These are phyloP conservation scores for Hevea brasiliensis DNA, from an alignment of 345 rosid species.

Conservation along the genomic window DNA sequence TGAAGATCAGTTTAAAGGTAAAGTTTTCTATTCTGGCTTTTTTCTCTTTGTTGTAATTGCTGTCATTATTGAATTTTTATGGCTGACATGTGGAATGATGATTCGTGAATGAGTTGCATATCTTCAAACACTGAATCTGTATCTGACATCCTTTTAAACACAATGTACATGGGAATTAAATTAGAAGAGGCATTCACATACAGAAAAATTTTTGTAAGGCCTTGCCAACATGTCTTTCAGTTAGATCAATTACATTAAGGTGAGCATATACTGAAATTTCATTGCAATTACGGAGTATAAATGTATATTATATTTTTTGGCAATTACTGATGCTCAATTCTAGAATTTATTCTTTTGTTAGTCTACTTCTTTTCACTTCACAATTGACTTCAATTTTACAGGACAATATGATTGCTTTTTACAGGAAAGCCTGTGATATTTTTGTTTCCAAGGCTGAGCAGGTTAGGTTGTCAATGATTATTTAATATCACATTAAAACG, in stretches of 20 bases:
- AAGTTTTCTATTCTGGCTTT: not conserved
- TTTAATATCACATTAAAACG: not conserved
- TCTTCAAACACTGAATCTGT: not conserved
- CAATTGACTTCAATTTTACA: slow-evolving; percentile 26
- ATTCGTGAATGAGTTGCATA: not conserved
- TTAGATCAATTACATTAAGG: not conserved
- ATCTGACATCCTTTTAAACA: not conserved
- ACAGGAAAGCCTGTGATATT: slow-evolving; percentile 76
- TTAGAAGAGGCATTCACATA: not conserved
- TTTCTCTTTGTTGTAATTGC: not conserved
- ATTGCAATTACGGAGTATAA: not conserved
- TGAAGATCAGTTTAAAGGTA: slow-evolving; percentile 23
- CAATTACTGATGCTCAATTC: not conserved
- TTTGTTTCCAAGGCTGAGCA: slow-evolving; percentile 59
- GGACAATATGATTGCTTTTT: slow-evolving; percentile 68
- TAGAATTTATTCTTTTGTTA: not conserved
- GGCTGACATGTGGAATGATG: not conserved
- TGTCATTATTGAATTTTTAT: not conserved
- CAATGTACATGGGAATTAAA: not conserved
- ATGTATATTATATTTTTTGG: not conserved
- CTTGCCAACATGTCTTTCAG: not conserved
- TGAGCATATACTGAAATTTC: not conserved
- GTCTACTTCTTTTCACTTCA: not conserved
- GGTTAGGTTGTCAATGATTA: slow-evolving; percentile 39
- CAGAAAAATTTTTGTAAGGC: not conserved